These are phyloP conservation scores for Suhomyces yuchorum DNA, from an alignment of 1,139 yeast species.

Conservation along the genomic window DNA sequence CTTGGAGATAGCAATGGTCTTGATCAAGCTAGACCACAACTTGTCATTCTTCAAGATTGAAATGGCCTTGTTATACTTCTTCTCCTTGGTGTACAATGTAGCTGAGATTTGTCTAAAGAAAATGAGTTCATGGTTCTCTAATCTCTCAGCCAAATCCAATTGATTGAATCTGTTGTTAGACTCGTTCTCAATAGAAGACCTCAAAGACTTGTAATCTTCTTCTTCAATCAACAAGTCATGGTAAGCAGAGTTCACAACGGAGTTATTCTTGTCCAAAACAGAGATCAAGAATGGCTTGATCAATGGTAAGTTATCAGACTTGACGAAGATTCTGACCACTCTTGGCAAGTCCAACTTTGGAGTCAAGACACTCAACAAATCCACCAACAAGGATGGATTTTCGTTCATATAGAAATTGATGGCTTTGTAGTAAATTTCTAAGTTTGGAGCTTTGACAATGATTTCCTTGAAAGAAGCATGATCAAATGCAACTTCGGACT, in stretches of 20 bases:
- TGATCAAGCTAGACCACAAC: conserved; percentile 92
- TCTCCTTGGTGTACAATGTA: conserved; percentile 86
- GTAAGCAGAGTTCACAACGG: conserved; percentile 91
- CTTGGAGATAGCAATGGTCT: conserved; percentile 84
- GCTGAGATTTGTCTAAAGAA: conserved; percentile 98
- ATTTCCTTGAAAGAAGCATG: conserved; percentile 93
- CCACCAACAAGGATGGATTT: conserved; percentile 89
- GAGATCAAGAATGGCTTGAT: conserved; percentile 93
- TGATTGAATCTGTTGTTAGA: conserved; percentile 90
- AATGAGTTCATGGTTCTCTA: conserved; percentile 86
- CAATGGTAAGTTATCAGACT: conserved; percentile 93
- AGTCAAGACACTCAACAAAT: conserved; percentile 79
- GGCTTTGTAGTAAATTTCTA: conserved; percentile 96
- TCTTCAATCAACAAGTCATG: conserved; percentile 95
- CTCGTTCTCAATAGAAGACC: conserved; percentile 76
- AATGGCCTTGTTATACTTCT: conserved; percentile 89
- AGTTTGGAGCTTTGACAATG: conserved; percentile 89
- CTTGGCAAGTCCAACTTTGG: conserved; percentile 94
- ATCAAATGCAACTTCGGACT: conserved; percentile 89
- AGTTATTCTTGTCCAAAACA: conserved; percentile 86
- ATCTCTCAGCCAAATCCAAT: conserved; percentile 85
- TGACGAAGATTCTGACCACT: conserved; percentile 91
- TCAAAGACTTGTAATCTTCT: conserved; percentile 88
- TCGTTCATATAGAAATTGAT: conserved; percentile 90
- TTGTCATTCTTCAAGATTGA: conserved; percentile 88